Percentiles rank a stretch among this genome's conserved stretches.
Evolutionary conservation across 169 alveolate genomes (phyloP).

Genomic region (Cryptosporidium baileyi): DNA sequence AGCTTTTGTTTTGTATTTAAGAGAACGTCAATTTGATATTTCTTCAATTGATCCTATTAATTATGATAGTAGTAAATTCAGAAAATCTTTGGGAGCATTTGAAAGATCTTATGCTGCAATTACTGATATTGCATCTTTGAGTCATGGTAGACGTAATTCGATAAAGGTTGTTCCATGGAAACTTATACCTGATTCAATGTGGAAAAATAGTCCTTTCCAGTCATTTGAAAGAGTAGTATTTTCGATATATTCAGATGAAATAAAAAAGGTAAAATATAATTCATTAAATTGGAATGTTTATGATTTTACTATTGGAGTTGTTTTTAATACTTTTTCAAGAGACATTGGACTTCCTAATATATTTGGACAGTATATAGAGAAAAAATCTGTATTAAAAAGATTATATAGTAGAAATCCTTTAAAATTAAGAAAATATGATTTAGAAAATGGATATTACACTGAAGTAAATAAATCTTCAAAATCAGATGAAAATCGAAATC

Average conservation of each 20-base stretch:
- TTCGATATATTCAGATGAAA: constrained; percentile 36
- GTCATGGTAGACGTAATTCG: constrained; percentile 52
- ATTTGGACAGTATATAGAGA: constrained; percentile 51
- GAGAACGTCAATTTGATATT: constrained; percentile 62
- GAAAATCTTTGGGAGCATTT: constrained; percentile 27
- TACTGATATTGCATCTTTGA: constrained; percentile 61
- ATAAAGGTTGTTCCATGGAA: constrained; percentile 60
- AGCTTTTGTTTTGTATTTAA: constrained; percentile 31
- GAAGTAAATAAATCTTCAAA: not conserved
- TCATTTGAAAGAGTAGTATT: constrained; percentile 58
- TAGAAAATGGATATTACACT: not conserved
- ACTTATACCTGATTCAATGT: constrained; percentile 55
- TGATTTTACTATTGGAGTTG: constrained; percentile 33
- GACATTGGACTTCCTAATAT: not conserved
- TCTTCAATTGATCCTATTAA: constrained; percentile 40
- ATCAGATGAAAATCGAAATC: not conserved
- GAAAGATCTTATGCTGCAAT: constrained; percentile 45
- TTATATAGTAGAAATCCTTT: constrained; percentile 18
- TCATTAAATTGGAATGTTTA: constrained; percentile 44
- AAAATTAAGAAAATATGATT: not conserved
- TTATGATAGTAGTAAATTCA: constrained; percentile 18
- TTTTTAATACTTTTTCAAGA: constrained; percentile 45
- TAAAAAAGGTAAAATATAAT: constrained; percentile 28
- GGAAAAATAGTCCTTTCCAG: constrained; percentile 51
- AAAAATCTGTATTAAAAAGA: not conserved